Evolutionary conservation across 305 asterid genomes (phyloP).

Genomic region (Fraxinus velutina): DNA sequence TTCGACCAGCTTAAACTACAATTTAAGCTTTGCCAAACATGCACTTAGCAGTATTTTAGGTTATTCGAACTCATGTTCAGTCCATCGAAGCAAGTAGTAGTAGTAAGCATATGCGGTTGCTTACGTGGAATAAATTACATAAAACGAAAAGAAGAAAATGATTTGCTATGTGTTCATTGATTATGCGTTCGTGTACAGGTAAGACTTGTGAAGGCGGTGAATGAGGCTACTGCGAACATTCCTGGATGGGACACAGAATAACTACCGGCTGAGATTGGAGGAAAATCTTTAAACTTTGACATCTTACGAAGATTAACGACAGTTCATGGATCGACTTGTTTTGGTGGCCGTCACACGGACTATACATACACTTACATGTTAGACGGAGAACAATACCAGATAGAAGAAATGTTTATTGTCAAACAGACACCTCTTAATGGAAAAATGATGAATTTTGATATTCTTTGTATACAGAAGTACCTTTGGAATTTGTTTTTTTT

Average conservation of each 20-base stretch:
- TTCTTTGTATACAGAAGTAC: neutral
- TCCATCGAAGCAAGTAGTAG: neutral
- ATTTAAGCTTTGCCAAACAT: neutral
- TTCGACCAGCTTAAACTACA: neutral
- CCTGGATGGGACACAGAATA: slow-evolving; percentile 59
- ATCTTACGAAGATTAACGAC: neutral
- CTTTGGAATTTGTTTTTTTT: neutral
- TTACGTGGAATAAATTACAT: neutral
- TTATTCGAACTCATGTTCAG: neutral
- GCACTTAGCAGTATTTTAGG: neutral
- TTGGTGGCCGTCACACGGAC: neutral
- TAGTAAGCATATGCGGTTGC: neutral
- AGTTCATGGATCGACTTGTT: neutral
- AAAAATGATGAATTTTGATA: neutral
- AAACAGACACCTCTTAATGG: neutral
- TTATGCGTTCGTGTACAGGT: slow-evolving; percentile 40
- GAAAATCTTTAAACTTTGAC: neutral
- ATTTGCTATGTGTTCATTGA: neutral
- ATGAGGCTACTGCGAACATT: slow-evolving; percentile 69
- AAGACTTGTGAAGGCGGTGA: slow-evolving; percentile 70
- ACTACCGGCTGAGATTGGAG: slow-evolving; percentile 17
- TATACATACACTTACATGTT: neutral
- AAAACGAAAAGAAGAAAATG: neutral
- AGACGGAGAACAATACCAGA: neutral
- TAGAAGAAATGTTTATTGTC: neutral